These are phyloP conservation scores for Setaria viridis DNA, from an alignment of 202 grass and related monocot species.

Conservation along the genomic window DNA sequence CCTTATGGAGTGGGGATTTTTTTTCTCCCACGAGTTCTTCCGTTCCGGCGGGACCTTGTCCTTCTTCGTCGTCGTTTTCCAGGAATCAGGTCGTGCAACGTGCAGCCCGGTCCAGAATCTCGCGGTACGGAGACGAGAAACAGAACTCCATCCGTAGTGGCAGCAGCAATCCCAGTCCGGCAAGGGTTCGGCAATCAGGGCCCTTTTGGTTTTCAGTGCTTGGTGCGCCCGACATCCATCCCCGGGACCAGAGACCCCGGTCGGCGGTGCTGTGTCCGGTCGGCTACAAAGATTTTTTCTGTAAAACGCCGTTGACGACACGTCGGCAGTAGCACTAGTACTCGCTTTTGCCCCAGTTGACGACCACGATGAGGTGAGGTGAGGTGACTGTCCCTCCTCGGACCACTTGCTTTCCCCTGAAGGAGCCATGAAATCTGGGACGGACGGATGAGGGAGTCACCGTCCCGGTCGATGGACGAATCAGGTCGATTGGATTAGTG, in stretches of 20 bases:
- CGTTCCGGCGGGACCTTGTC: neutral
- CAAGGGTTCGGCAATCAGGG: constrained; percentile 1
- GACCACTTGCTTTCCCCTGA: too few species aligned
- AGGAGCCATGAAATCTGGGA: too few species aligned
- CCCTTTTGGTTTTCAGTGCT: neutral
- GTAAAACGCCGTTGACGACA: neutral
- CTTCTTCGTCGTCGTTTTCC: neutral
- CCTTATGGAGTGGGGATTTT: too few species aligned
- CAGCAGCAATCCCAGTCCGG: neutral
- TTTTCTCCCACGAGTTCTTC: neutral
- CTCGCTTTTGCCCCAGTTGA: too few species aligned
- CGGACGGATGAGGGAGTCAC: too few species aligned
- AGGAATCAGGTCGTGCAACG: neutral
- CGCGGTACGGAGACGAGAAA: neutral
- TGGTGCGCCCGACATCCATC: constrained; percentile 8
- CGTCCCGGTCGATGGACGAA: too few species aligned
- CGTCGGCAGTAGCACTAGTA: too few species aligned
- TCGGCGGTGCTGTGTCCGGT: constrained; percentile 19
- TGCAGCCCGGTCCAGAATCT: neutral
- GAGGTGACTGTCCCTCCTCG: too few species aligned
- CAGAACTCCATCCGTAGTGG: neutral
- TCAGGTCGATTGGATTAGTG: too few species aligned
- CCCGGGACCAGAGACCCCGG: constrained; percentile 10
- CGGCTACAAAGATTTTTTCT: constrained; percentile 21
- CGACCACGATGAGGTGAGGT: too few species aligned